Percentiles rank a stretch among this genome's conserved stretches.
Conservation (phyloP, 805 yeast species). For the Isabelozyma gotoi region DNA sequence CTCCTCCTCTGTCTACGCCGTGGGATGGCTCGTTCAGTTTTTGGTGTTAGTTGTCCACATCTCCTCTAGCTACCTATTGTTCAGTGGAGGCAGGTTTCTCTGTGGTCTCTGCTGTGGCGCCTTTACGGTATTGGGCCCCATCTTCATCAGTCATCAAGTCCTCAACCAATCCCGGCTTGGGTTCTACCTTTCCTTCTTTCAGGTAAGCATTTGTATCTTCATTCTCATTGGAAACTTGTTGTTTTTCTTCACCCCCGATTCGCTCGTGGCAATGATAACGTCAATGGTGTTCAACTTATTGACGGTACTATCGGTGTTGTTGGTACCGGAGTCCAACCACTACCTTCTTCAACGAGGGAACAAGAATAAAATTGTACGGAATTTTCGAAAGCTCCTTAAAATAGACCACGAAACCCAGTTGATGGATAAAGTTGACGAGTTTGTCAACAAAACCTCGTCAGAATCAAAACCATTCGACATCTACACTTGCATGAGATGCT, state of each 20-base stretch:
- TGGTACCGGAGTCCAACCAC: constrained; percentile 8
- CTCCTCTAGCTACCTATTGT: not conserved
- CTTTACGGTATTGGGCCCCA: constrained; percentile 20
- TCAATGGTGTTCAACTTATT: constrained; percentile 3
- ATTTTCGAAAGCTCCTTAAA: constrained; percentile 1
- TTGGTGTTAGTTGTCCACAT: not conserved
- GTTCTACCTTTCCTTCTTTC: constrained; percentile 19
- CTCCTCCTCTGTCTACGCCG: constrained; percentile 13
- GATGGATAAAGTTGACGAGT: not conserved
- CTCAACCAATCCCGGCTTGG: constrained; percentile 13
- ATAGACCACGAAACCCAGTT: constrained; percentile 5
- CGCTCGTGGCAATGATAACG: not conserved
- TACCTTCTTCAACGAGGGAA: not conserved
- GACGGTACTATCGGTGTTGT: not conserved
- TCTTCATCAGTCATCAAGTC: constrained; percentile 18
- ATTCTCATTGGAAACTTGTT: constrained; percentile 20
- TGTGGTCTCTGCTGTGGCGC: constrained; percentile 25
- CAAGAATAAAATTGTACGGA: not conserved
- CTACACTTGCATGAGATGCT: constrained; percentile 11
- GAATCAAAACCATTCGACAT: not conserved
- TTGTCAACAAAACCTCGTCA: not conserved
- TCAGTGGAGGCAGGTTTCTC: constrained; percentile 14
- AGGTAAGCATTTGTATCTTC: constrained; percentile 20
- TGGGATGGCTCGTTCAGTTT: constrained; percentile 16
- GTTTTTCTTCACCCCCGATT: constrained; percentile 1